These are phyloP conservation scores for Colletotrichum destructivum DNA, from an alignment of 2,329 filamentous ascomycete genomes.

Conservation along the genomic window DNA sequence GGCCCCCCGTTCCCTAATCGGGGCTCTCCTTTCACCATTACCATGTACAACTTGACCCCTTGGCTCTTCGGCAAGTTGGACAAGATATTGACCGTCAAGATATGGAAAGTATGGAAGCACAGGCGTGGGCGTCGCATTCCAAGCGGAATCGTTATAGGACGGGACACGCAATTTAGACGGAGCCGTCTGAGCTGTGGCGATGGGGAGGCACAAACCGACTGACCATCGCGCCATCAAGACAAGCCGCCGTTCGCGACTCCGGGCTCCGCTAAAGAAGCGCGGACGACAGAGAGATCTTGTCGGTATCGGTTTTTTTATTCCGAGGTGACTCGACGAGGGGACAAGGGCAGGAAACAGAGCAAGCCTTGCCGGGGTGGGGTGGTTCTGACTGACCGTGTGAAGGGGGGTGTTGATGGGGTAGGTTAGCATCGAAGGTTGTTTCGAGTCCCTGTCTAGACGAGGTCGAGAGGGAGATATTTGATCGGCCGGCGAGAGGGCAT, in stretches of 20 bases:
- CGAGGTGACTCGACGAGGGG: neutral
- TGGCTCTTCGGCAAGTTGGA: neutral
- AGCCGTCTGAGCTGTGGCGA: neutral
- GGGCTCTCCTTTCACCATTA: too few species aligned
- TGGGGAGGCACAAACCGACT: neutral
- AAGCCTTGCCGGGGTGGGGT: constrained; percentile 24
- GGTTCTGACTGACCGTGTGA: too few species aligned
- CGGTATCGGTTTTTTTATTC: constrained; percentile 9
- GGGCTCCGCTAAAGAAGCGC: constrained; percentile 40
- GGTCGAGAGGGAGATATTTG: too few species aligned
- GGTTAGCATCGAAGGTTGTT: constrained; percentile 23
- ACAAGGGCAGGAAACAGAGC: neutral
- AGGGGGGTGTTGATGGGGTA: too few species aligned
- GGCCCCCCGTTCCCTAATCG: neutral
- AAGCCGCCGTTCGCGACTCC: neutral
- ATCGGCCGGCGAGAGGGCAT: too few species aligned
- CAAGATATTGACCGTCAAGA: too few species aligned
- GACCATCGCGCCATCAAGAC: neutral
- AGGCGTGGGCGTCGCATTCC: constrained; percentile 17
- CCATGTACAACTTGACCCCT: neutral
- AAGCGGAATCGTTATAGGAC: neutral
- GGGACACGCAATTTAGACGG: constrained; percentile 26
- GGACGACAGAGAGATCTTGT: constrained; percentile 13
- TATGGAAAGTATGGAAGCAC: neutral
- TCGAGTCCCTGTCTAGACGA: constrained; percentile 12